Conservation (phyloP, 192 early-diverging fungal genomes). For the Umbelopsis ramanniana region DNA sequence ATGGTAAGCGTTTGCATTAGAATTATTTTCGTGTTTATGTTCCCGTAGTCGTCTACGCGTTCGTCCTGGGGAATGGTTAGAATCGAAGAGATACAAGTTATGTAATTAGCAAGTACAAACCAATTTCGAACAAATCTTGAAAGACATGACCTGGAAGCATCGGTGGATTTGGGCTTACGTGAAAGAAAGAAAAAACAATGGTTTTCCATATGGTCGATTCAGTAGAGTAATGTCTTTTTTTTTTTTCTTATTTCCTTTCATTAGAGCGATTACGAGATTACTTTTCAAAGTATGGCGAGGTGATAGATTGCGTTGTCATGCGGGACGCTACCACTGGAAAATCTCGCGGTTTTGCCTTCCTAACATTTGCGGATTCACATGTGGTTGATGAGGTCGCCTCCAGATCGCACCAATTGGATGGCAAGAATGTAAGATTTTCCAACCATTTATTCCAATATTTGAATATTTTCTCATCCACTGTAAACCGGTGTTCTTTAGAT, state of each 20-base stretch:
- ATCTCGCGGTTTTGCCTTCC: conserved; percentile 80
- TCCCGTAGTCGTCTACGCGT: background rate
- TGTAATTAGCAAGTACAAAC: conserved; percentile 31
- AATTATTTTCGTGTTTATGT: background rate
- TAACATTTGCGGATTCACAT: conserved; percentile 68
- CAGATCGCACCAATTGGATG: conserved; percentile 74
- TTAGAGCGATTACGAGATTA: conserved; percentile 71
- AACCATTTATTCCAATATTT: background rate
- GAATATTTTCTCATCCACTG: conserved; percentile 3
- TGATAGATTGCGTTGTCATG: conserved; percentile 80
- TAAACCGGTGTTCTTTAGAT: conserved; percentile 50
- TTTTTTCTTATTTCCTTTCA: conserved; percentile 28
- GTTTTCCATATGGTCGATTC: conserved; percentile 18
- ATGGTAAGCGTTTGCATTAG: conserved; percentile 64
- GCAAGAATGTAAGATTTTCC: conserved; percentile 69
- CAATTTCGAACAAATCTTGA: conserved; percentile 10
- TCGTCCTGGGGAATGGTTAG: background rate
- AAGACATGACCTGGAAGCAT: too few species aligned
- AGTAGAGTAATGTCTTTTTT: conserved; percentile 18
- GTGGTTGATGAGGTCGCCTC: conserved; percentile 69
- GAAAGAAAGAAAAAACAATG: background rate
- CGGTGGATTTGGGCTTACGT: background rate
- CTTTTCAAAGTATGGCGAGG: conserved; percentile 74
- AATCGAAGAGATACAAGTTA: background rate
- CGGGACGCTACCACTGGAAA: conserved; percentile 66